phyloP scores from a whole-genome alignment of 768 basidiomycete species.

The Russula griseocarnosa region DNA sequence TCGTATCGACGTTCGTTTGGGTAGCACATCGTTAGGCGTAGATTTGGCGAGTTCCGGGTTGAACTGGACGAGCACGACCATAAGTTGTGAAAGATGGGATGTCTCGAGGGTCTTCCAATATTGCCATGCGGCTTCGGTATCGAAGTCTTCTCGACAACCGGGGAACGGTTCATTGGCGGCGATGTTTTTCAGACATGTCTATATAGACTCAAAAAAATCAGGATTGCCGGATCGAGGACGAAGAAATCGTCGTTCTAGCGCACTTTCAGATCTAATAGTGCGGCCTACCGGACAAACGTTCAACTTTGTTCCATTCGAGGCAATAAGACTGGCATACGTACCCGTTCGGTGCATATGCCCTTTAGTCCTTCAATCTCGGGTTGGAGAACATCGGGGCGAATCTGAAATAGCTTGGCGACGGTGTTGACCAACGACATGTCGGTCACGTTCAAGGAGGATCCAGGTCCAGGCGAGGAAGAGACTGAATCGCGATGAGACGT shows the following conservation, averaged over 20 bases:
- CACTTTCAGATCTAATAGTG: slow-evolving; percentile 83
- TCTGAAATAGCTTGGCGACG: slow-evolving; percentile 69
- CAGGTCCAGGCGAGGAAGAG: slow-evolving; percentile 37
- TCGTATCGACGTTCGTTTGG: slow-evolving; percentile 39
- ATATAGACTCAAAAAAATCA: slow-evolving; percentile 18
- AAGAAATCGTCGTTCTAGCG: slow-evolving; percentile 23
- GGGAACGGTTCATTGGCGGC: slow-evolving; percentile 81
- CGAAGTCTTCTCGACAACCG: slow-evolving; percentile 82
- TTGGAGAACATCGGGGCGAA: slow-evolving; percentile 63
- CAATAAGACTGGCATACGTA: slow-evolving; percentile 30
- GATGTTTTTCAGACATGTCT: slow-evolving; percentile 91
- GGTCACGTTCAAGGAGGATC: slow-evolving; percentile 44
- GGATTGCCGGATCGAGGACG: slow-evolving; percentile 6
- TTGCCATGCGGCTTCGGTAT: slow-evolving; percentile 74
- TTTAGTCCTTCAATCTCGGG: slow-evolving; percentile 66
- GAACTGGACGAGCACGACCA: slow-evolving; percentile 78
- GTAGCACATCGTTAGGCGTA: slow-evolving; percentile 52
- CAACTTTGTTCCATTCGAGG: slow-evolving; percentile 11
- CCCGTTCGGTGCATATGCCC: slow-evolving; percentile 73
- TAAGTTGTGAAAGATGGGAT: slow-evolving; percentile 78
- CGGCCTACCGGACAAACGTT: slow-evolving; percentile 51
- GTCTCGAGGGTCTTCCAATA: slow-evolving; percentile 82
- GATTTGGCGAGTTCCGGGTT: slow-evolving; percentile 87
- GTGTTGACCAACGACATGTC: slow-evolving; percentile 78
- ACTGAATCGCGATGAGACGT: slow-evolving; percentile 55